Percentiles rank a stretch among this genome's conserved stretches.
These are phyloP conservation scores for Leccinellum albellum DNA, from an alignment of 768 basidiomycete genomes.

Conservation along the genomic window DNA sequence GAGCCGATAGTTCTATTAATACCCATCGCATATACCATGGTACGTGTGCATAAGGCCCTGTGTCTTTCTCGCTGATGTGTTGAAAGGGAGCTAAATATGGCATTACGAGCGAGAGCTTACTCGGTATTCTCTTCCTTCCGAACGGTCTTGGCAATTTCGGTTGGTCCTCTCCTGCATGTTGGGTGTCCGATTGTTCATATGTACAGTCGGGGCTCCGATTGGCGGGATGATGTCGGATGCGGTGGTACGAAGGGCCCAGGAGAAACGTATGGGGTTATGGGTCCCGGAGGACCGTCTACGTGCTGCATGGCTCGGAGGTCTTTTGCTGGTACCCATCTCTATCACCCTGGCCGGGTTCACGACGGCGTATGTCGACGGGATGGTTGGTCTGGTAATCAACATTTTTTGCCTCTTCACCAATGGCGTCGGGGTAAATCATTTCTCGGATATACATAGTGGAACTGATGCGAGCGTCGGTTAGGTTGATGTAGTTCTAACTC, in stretches of 20 bases:
- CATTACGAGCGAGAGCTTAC: constrained; percentile 20
- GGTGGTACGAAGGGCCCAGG: constrained; percentile 45
- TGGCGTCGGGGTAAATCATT: constrained; percentile 54
- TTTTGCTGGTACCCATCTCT: constrained; percentile 51
- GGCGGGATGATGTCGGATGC: constrained; percentile 58
- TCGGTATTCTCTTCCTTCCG: constrained; percentile 26
- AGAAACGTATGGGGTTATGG: constrained; percentile 52
- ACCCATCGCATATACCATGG: constrained; percentile 66
- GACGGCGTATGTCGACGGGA: constrained; percentile 49
- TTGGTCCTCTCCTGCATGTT: constrained; percentile 1
- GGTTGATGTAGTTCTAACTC: constrained; percentile 57
- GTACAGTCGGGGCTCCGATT: constrained; percentile 55
- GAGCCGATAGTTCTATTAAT: constrained; percentile 41
- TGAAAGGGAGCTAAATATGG: constrained; percentile 45
- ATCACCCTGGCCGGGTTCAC: constrained; percentile 46
- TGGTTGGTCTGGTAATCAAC: constrained; percentile 46
- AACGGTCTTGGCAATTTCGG: constrained; percentile 27
- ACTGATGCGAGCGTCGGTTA: constrained; percentile 20
- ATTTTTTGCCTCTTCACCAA: constrained; percentile 59
- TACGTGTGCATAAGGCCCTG: constrained; percentile 28
- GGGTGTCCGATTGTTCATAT: not conserved
- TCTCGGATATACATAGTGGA: not conserved
- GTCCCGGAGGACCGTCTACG: constrained; percentile 68
- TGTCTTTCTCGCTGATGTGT: not conserved
- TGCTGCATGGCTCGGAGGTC: constrained; percentile 44